Evolutionary conservation across 1,284 basidiomycete species (phyloP).

Genomic region (Caloboletus inedulis): DNA sequence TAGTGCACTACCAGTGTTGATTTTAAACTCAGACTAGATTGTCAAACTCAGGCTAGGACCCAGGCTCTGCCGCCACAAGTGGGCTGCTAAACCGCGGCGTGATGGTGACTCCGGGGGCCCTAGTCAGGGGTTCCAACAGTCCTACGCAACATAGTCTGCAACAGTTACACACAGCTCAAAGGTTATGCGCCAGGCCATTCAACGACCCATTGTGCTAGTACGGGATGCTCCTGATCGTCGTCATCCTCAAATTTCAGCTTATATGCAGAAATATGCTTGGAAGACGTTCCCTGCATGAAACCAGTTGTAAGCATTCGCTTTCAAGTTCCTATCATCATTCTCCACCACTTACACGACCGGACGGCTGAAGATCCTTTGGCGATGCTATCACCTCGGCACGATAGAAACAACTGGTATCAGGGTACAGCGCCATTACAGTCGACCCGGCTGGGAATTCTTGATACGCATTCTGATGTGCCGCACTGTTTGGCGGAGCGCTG

Average conservation of each 20-base stretch:
- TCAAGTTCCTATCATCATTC: not conserved
- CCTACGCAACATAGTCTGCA: not conserved
- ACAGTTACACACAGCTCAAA: not conserved
- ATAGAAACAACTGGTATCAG: conserved; percentile 84
- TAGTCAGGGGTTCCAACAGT: not conserved
- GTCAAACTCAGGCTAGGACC: too few species aligned
- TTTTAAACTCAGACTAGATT: too few species aligned
- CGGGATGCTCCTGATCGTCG: conserved; percentile 71
- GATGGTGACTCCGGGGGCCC: conserved; percentile 24
- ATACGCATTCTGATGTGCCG: conserved; percentile 65
- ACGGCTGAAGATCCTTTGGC: conserved; percentile 53
- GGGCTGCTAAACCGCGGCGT: too few species aligned
- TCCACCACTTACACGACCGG: conserved; percentile 44
- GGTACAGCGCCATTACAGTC: conserved; percentile 77
- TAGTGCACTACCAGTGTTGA: too few species aligned
- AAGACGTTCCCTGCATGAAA: conserved; percentile 33
- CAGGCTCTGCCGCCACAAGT: too few species aligned
- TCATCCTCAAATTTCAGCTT: conserved; percentile 81
- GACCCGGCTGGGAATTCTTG: conserved; percentile 68
- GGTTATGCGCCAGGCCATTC: conserved; percentile 56
- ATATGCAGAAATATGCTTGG: conserved; percentile 53
- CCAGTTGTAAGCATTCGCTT: conserved; percentile 1
- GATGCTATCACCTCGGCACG: conserved; percentile 72
- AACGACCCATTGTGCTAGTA: conserved; percentile 71
- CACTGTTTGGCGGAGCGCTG: conserved; percentile 49